Percentiles rank a stretch among this genome's conserved stretches.
These are phyloP conservation scores for Calonectria ilicicola DNA, from an alignment of 2,329 filamentous ascomycete species.

Conservation along the genomic window DNA sequence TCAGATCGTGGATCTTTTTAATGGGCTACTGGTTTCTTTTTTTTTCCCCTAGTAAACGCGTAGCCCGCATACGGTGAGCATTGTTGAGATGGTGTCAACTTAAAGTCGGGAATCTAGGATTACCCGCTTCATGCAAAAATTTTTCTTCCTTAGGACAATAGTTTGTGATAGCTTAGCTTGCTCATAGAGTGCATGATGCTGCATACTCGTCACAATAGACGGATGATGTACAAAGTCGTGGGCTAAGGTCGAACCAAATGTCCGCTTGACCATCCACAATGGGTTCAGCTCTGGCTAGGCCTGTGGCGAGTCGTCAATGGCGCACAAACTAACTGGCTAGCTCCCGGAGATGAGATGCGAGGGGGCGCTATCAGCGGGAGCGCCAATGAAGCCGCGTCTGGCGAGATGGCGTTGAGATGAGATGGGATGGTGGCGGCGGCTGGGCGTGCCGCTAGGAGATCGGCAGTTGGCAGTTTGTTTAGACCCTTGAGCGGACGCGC, in stretches of 20 bases:
- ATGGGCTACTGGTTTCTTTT: background rate
- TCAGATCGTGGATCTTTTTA: background rate
- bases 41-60: background rate
- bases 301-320: slow-evolving; percentile 21
- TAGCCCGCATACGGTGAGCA: background rate
- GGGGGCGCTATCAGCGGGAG: background rate
- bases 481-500: background rate
- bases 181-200: slow-evolving; percentile 2
- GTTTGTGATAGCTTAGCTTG: background rate
- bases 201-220: background rate
- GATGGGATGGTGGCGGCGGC: slow-evolving; percentile 4
- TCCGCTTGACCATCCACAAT: slow-evolving; percentile 7
- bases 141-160: background rate
- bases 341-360: slow-evolving; percentile 29
- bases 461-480: slow-evolving; percentile 16
- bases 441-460: slow-evolving; percentile 24
- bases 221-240: background rate
- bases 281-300: background rate
- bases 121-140: background rate
- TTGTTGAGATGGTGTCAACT: background rate
- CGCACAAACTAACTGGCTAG: slow-evolving; percentile 26
- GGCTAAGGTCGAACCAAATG: slow-evolving; percentile 1
- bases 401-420: slow-evolving; percentile 18
- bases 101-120: background rate
- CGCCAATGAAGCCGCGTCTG: slow-evolving; percentile 14